These are phyloP conservation scores for Euphrasia arctica DNA, from an alignment of 305 asterid genomes.

Conservation along the genomic window DNA sequence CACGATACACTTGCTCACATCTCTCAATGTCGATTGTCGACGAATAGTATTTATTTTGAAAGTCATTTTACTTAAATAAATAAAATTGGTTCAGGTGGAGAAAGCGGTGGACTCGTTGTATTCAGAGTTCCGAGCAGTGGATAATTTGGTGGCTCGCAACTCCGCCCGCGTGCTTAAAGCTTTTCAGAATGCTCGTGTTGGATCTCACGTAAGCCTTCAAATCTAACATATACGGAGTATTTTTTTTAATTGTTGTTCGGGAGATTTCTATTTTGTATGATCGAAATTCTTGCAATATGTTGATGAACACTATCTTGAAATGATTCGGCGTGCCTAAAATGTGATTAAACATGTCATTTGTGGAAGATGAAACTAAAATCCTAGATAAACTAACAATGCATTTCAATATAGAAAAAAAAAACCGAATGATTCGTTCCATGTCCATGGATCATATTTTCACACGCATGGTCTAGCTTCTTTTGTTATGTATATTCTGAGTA, in stretches of 20 bases:
- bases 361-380: no score
- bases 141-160: slow-evolving; percentile 81
- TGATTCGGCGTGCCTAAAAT: neutral
- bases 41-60: neutral
- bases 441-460: slow-evolving; percentile 13
- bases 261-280: no score
- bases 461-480: neutral
- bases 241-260: no score
- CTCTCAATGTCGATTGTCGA: neutral
- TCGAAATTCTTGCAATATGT: no score
- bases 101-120: slow-evolving; percentile 75
- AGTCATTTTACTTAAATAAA: no score
- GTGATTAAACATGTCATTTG: no score
- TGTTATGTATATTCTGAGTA: neutral
- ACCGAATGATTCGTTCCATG: neutral
- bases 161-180: slow-evolving; percentile 89
- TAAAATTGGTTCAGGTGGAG: slow-evolving; percentile 47
- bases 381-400: neutral
- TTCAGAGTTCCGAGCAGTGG: slow-evolving; percentile 78
- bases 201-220: slow-evolving; percentile 62
- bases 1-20: neutral
- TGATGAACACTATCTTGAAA: neutral
- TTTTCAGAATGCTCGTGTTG: slow-evolving; percentile 82
- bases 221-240: neutral
- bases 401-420: neutral